Evolutionary conservation across 192 early-diverging fungal genomes (phyloP), one percentile per base, ranked within the genome.

Genomic region (Chytriomyces sp.): DNA sequence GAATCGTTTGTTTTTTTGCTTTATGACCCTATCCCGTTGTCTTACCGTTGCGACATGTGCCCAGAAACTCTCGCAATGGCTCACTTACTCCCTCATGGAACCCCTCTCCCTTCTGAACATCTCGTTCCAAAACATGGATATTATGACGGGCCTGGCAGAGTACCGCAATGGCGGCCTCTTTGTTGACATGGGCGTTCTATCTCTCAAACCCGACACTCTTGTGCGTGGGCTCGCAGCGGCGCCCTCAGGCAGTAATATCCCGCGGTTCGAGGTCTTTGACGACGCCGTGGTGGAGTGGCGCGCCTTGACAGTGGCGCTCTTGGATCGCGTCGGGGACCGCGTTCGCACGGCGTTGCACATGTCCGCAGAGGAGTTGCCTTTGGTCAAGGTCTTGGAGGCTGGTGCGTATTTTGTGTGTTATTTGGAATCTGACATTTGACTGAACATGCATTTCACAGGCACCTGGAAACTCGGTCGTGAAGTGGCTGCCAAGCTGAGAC

Each of bases 41-140:
- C 39, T 90, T 94, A 22, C 81, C 91, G 17, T 94, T 96, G n/a
- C 79, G 93, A 17, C 30, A 58, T 58, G 8, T 39, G 0, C 37
- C n/a, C 6, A 98, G 79, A 98, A 98, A 69, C 85, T 98, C 52
- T 93, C 94, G 5, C 96, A 98, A 76, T 98, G 96, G 96, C 89
- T 98, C 40, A 92, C 93, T 1, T 96, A 95, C 80, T 95, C 93
- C 3, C 82, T 96, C 39, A 85, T 95, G 78, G 96, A 96, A 52
- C 86, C 91, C 4, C 73, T 96, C 17, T 82, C 83, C 52, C 81
- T 83, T 26, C 75, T 72, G 30, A 66, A 66, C 31, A 64, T 88
- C 26, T 67, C 38, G 6, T 80, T 90, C 30, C 73, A 77, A 5
- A 90, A 89, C 14, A 68, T 85, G 5, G 88, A 91, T 36, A 57